These are phyloP conservation scores for Suillus luteus DNA, from an alignment of 768 basidiomycete species.

Conservation along the genomic window DNA sequence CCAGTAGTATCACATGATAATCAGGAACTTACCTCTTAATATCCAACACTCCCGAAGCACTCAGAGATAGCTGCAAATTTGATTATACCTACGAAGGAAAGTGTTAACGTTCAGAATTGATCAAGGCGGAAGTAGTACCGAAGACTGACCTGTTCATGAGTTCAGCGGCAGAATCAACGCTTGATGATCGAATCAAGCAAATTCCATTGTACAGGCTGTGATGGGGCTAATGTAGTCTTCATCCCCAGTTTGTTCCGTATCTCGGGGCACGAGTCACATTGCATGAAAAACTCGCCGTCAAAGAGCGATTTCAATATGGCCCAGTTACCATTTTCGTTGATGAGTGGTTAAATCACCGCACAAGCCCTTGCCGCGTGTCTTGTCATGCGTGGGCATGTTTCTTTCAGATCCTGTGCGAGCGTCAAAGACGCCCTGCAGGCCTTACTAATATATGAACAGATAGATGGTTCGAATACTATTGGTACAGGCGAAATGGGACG, in stretches of 20 bases:
- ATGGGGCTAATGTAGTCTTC: not conserved
- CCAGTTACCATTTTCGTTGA: not conserved
- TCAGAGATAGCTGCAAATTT: not conserved
- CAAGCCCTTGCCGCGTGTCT: not conserved
- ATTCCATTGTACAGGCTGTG: not conserved
- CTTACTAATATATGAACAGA: not conserved
- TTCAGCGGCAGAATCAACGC: not conserved
- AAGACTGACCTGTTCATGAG: not conserved
- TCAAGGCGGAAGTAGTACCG: not conserved
- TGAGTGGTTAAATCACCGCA: not conserved
- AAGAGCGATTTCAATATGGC: not conserved
- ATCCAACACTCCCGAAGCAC: too few species aligned
- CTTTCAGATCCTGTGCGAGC: not conserved
- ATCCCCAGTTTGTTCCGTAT: not conserved
- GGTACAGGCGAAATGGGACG: not conserved
- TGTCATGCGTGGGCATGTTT: not conserved
- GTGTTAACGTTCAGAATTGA: not conserved
- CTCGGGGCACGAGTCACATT: not conserved
- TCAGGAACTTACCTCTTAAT: too few species aligned
- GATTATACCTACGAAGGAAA: not conserved
- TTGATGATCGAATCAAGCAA: not conserved
- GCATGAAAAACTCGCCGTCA: not conserved
- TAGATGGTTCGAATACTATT: not conserved
- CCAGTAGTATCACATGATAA: too few species aligned
- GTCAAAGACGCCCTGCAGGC: not conserved